phyloP scores from a whole-genome alignment of 257 asterid species.

The Prunella vulgaris region DNA sequence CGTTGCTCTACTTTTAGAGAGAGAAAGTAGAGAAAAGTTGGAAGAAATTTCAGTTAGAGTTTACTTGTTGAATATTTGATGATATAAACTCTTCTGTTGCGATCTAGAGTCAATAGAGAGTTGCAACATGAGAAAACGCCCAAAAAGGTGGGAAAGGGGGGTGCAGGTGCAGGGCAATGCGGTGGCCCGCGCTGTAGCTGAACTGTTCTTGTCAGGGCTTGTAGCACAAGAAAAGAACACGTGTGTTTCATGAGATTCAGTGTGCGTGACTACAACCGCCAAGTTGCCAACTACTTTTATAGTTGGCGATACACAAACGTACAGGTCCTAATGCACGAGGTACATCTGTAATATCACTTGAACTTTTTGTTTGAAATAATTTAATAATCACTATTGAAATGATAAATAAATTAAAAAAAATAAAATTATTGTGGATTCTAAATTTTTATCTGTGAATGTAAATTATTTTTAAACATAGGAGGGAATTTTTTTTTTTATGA shows the following conservation, averaged over 20 bases:
- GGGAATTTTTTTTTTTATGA: no score
- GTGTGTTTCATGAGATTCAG: constrained; percentile 8
- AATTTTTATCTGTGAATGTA: no score
- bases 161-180: constrained; percentile 18
- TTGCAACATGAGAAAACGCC: not conserved
- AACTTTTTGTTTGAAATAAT: no score
- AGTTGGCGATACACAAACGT: not conserved
- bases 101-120: constrained; percentile 4
- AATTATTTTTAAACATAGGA: no score
- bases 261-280: not conserved
- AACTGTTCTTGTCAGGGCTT: constrained; percentile 24
- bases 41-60: not conserved
- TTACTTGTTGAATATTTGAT: not conserved
- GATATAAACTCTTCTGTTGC: not conserved
- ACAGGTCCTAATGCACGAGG: not conserved
- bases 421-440: no score
- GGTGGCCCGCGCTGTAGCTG: constrained; percentile 25
- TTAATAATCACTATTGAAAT: no score
- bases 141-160: constrained; percentile 28
- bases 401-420: no score
- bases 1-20: constrained; percentile 16
- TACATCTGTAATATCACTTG: not conserved
- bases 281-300: not conserved
- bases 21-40: not conserved
- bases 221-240: constrained; percentile 34